A percentile compares a stretch with the other conserved stretches of the same genome.
Evolutionary conservation across 306 rosid genomes (phyloP).

Genomic region (Rosa rugosa): DNA sequence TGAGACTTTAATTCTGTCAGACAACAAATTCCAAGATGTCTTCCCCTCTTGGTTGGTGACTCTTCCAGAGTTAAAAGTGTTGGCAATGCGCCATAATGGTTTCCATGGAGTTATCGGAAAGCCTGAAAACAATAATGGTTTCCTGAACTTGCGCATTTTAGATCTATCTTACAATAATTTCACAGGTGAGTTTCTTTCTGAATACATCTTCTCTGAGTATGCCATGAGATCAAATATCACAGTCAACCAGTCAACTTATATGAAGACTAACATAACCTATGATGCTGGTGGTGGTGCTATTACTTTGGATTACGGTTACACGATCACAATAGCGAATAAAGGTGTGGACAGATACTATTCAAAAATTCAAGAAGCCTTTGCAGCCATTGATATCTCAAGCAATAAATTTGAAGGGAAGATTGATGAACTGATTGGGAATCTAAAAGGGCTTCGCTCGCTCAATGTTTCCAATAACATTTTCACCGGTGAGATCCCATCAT

Average conservation of each 20-base stretch:
- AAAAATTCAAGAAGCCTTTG: conserved; percentile 1
- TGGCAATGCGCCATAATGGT: not conserved
- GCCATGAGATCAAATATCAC: not conserved
- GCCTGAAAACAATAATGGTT: not conserved
- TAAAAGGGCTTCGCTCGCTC: not conserved
- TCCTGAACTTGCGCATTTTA: not conserved
- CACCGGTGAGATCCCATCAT: not conserved
- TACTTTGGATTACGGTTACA: not conserved
- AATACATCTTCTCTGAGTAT: not conserved
- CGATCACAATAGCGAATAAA: not conserved
- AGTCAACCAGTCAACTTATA: not conserved
- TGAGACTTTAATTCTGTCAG: not conserved
- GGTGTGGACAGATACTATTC: not conserved
- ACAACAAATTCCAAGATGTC: not conserved
- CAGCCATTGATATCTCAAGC: not conserved
- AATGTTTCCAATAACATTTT: not conserved
- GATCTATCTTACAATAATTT: not conserved
- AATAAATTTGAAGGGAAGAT: not conserved
- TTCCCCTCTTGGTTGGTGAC: not conserved
- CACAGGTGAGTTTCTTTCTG: not conserved
- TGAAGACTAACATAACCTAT: not conserved
- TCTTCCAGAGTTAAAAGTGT: not conserved
- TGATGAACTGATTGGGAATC: not conserved
- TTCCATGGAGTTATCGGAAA: not conserved
- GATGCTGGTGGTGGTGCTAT: not conserved